Conservation (phyloP, 2,329 filamentous ascomycete genomes). For the Pseudogymnoascus destructans region DNA sequence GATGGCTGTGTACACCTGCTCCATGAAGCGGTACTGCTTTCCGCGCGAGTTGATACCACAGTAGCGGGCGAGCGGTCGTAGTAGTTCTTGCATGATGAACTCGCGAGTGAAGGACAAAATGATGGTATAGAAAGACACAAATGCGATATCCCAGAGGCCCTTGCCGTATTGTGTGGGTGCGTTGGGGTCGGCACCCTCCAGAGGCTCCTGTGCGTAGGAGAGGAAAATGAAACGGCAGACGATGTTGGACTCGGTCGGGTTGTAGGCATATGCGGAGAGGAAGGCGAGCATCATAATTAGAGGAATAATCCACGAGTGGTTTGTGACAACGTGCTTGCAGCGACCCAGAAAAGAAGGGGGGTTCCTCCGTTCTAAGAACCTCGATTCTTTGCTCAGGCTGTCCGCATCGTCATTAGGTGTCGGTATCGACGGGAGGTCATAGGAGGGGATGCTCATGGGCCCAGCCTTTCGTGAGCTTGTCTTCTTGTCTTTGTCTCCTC, state of each 20-base stretch:
- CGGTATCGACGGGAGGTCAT: neutral
- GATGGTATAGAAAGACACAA: conserved; percentile 79
- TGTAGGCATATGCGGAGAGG: conserved; percentile 55
- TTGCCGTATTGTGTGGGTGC: conserved; percentile 66
- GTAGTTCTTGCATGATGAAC: conserved; percentile 85
- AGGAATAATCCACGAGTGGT: conserved; percentile 52
- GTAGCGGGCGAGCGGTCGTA: conserved; percentile 60
- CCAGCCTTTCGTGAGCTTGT: conserved; percentile 1
- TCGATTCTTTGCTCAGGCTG: conserved; percentile 16
- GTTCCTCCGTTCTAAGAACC: conserved; percentile 26
- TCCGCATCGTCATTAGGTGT: neutral
- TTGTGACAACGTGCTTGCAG: conserved; percentile 35
- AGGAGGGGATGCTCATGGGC: neutral
- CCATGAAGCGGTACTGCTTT: conserved; percentile 88
- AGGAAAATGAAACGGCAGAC: conserved; percentile 76
- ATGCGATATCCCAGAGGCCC: conserved; percentile 72
- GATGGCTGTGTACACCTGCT: conserved; percentile 85
- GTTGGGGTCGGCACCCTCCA: conserved; percentile 30
- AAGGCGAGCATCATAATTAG: conserved; percentile 53
- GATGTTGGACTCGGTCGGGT: conserved; percentile 67
- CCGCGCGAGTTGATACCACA: conserved; percentile 56
- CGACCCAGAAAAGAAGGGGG: conserved; percentile 33
- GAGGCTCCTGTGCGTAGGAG: conserved; percentile 66
- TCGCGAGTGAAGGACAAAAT: conserved; percentile 88
- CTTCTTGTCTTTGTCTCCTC: neutral